Percentiles rank a stretch among this genome's conserved stretches.
phyloP scores from a whole-genome alignment of 148 eudicot species.

The Rhododendron molle region DNA sequence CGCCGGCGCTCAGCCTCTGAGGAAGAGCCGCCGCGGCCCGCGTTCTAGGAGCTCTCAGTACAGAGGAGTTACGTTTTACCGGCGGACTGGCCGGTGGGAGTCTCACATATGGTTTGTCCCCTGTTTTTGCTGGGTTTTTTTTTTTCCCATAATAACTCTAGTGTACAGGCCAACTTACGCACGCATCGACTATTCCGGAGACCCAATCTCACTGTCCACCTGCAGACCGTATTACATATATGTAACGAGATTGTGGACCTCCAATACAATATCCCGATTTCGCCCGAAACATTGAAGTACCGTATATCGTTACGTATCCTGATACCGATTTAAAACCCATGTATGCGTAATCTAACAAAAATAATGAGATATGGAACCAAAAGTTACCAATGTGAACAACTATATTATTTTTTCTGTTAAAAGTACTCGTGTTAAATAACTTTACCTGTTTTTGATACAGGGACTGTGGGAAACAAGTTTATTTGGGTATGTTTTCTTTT shows the following conservation, averaged over 20 bases:
- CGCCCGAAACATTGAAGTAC: not conserved
- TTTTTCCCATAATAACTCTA: not conserved
- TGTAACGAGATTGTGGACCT: not conserved
- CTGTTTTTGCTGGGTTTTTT: not conserved
- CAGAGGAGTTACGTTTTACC: conserved; percentile 89
- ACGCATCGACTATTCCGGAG: no score
- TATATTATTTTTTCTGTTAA: not conserved
- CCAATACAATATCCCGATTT: not conserved
- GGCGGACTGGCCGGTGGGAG: conserved; percentile 98
- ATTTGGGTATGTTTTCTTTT: conserved; percentile 56
- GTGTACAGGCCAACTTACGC: not conserved
- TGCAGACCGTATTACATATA: not conserved
- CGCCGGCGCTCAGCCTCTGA: conserved; percentile 51
- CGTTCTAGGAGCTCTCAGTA: conserved; percentile 93
- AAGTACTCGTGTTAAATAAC: not conserved
- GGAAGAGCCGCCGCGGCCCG: conserved; percentile 89
- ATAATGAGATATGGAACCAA: not conserved
- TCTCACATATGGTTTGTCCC: conserved; percentile 78
- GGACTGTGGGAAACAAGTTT: conserved; percentile 99
- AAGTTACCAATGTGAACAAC: not conserved
- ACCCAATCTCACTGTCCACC: not conserved
- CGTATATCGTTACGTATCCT: not conserved
- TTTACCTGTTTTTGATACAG: conserved; percentile 37
- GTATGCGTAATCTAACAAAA: not conserved
- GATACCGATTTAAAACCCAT: not conserved